Evolutionary conservation across 2,329 filamentous ascomycete genomes (phyloP), one percentile per base, ranked within the genome.

Genomic region (Colletotrichum tropicale): DNA sequence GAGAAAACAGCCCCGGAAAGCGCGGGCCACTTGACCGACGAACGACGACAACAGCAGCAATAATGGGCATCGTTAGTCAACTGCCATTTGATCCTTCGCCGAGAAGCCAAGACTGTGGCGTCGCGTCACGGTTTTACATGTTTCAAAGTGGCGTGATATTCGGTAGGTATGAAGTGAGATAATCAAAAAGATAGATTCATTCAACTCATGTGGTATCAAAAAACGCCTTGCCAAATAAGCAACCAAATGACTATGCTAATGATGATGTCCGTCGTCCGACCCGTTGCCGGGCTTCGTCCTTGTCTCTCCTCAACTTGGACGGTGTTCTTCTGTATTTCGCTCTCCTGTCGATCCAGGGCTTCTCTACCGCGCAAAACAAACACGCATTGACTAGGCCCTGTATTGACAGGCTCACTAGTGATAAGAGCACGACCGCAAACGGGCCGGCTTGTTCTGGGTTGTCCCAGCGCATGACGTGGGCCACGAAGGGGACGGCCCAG

Each of bases 401-500:
- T 43, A 91, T 86, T 62, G 88, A 90, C 36, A 95, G 81, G 79
- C 88, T 93, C 64, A 92, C 85, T 6, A 91, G 88, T 76, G 87
- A 88, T 28, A 91, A 80, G 8, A 92, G 81, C 13, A 87, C 85
- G 62, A 96, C 83, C 69, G 84, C 87, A 77, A 91, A 92, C 1
- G 93, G 88, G 18, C 79, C 77, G 13, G 75, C 56, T 8, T 73
- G 66, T 4, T 74, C 36, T 5, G 73, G 68, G 71, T 83, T 81
- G 77, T 87, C 86, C 83, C 92, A 94, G 69, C 88, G 88, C 66
- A 92, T 83, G 66, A 92, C 87, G 81, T 96, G 93, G 3, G 88
- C 87, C 3, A 93, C 85, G 79, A 96, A 94, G 0, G 94, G 94
- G 9, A 94, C 84, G 5, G 94, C 84, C 94, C 94, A 96, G 78